These are phyloP conservation scores for Candida glaebosa DNA, from an alignment of 805 yeast species.

Conservation along the genomic window DNA sequence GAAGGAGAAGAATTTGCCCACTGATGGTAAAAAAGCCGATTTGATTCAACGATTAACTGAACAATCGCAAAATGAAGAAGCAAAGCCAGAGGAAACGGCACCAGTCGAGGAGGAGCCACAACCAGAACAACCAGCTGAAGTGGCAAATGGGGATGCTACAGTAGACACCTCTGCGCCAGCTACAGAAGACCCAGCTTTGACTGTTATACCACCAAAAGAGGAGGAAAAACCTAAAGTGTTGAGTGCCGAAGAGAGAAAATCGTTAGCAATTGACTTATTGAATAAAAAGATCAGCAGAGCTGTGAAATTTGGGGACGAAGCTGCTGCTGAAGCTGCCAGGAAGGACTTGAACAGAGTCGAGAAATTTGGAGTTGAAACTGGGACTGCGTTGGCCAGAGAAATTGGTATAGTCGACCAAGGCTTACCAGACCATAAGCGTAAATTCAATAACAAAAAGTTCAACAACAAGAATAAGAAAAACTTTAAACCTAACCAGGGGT, in stretches of 20 bases:
- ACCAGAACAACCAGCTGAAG: slow-evolving; percentile 11
- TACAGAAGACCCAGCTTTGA: slow-evolving; percentile 12
- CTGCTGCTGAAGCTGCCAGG: slow-evolving; percentile 50
- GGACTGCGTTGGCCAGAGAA: slow-evolving; percentile 64
- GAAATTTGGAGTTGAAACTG: slow-evolving; percentile 77
- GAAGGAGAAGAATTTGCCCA: slow-evolving; percentile 61
- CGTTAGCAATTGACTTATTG: slow-evolving; percentile 63
- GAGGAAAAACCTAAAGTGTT: slow-evolving; percentile 38
- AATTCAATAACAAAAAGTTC: slow-evolving; percentile 3
- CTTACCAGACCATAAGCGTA: slow-evolving; percentile 21
- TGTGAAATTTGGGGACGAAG: slow-evolving; percentile 71
- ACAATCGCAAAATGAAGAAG: slow-evolving; percentile 15
- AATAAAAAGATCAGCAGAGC: slow-evolving; percentile 68
- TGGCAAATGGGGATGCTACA: slow-evolving; percentile 7
- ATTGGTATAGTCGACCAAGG: slow-evolving; percentile 50
- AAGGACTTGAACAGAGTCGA: slow-evolving; percentile 67
- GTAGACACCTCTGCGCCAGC: slow-evolving; percentile 9
- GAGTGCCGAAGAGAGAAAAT: slow-evolving; percentile 68
- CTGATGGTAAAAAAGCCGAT: slow-evolving; percentile 80
- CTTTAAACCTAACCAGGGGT: slow-evolving; percentile 3
- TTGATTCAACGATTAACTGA: slow-evolving; percentile 62
- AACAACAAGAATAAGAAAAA: not conserved
- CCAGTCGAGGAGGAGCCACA: slow-evolving; percentile 11
- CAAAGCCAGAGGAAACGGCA: slow-evolving; percentile 14
- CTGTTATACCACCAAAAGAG: slow-evolving; percentile 17